phyloP scores from a whole-genome alignment of 192 early-diverging fungal species.

The Gonapodya sp. region DNA sequence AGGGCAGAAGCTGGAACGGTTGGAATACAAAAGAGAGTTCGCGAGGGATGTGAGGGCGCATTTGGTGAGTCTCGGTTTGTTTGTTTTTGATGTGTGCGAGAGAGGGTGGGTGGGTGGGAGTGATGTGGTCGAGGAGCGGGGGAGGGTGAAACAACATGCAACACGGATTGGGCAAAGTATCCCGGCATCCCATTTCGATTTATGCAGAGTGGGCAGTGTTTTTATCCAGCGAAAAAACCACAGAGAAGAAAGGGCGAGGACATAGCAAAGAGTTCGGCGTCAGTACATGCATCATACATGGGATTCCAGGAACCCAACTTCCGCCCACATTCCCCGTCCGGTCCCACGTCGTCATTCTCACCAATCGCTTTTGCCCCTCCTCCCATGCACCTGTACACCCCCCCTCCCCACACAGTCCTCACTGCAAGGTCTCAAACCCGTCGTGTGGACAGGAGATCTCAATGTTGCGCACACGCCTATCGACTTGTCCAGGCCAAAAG shows the following conservation, averaged over 20 bases:
- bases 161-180: no score
- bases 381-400: neutral
- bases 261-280: no score
- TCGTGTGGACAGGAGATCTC: constrained; percentile 75
- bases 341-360: no score
- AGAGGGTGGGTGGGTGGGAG: neutral
- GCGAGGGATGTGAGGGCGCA: constrained; percentile 54
- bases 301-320: no score
- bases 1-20: constrained; percentile 55
- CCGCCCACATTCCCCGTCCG: no score
- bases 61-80: constrained; percentile 55
- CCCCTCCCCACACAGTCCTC: neutral
- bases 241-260: no score
- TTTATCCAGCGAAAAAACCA: no score
- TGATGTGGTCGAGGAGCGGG: neutral
- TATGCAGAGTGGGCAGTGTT: no score
- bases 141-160: no score
- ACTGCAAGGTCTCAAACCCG: constrained; percentile 40
- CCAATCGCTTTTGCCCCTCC: neutral
- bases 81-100: no score
- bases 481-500: constrained; percentile 64
- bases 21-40: constrained; percentile 56
- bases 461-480: constrained; percentile 73
- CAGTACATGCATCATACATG: no score
- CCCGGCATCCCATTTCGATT: no score